Conservation (phyloP, 2,329 filamentous ascomycete genomes). For the Ceratocystis huliohia region DNA sequence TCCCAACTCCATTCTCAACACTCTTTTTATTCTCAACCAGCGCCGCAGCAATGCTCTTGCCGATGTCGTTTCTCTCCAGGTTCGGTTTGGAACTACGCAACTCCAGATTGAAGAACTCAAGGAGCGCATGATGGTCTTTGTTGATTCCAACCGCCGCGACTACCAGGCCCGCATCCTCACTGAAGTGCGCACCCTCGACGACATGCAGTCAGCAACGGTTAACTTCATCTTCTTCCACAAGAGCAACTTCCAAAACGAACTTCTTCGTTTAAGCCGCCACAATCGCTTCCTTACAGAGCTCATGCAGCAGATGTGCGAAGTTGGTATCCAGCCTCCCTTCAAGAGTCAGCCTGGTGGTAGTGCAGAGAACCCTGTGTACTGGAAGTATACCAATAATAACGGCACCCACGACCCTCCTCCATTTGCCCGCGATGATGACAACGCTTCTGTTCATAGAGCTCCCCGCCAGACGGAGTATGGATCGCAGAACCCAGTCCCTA, state of each 20-base stretch:
- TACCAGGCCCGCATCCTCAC: constrained; percentile 78
- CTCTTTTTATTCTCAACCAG: constrained; percentile 88
- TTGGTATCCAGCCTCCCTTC: constrained; percentile 70
- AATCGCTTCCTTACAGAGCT: constrained; percentile 91
- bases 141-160: constrained; percentile 73
- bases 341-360: constrained; percentile 52
- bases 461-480: constrained; percentile 10
- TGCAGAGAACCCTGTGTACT: constrained; percentile 53
- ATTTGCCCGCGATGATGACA: constrained; percentile 11
- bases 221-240: constrained; percentile 98
- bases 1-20: constrained; percentile 87
- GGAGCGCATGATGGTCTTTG: constrained; percentile 68
- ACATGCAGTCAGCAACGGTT: constrained; percentile 74
- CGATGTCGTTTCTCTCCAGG: constrained; percentile 68
- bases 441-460: constrained; percentile 11
- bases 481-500: not conserved
- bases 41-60: constrained; percentile 78
- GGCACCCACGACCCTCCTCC: not conserved
- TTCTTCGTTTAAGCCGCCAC: constrained; percentile 74
- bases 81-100: constrained; percentile 78
- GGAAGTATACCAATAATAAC: constrained; percentile 25
- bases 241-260: constrained; percentile 89
- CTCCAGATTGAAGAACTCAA: constrained; percentile 75
- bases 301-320: constrained; percentile 70
- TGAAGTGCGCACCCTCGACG: constrained; percentile 64